Evolutionary conservation across 2,329 filamentous ascomycete genomes (phyloP).

Genomic region (Hymenoscyphus scutula): DNA sequence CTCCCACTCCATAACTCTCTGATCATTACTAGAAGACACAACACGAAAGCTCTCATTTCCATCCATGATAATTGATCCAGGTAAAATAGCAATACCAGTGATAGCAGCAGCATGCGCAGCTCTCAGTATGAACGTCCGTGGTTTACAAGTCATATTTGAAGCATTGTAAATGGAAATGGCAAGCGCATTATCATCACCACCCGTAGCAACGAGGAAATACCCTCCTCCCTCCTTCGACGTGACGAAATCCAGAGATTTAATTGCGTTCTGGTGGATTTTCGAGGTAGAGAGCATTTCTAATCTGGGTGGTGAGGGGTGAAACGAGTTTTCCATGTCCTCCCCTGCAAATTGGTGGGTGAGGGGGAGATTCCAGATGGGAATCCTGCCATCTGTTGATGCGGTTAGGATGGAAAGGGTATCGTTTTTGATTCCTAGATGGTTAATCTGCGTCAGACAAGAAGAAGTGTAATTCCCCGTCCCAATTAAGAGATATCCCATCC

Average conservation of each 20-base stretch:
- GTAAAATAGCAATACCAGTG: constrained; percentile 50
- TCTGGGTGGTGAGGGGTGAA: not conserved
- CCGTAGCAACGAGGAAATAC: constrained; percentile 60
- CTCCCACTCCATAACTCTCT: constrained; percentile 56
- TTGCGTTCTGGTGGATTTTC: constrained; percentile 73
- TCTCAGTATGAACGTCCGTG: constrained; percentile 41
- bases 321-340: constrained; percentile 2
- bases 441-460: constrained; percentile 70
- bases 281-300: constrained; percentile 29
- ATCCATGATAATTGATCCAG: constrained; percentile 17
- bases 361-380: constrained; percentile 56
- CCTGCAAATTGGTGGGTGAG: not conserved
- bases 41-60: constrained; percentile 30
- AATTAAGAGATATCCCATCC: constrained; percentile 47
- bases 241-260: constrained; percentile 62
- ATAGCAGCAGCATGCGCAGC: constrained; percentile 71
- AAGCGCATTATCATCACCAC: constrained; percentile 85
- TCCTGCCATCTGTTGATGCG: constrained; percentile 76
- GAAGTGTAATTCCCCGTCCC: constrained; percentile 62
- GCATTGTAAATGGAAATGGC: constrained; percentile 49
- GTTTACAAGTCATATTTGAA: not conserved
- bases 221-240: constrained; percentile 38
- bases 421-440: constrained; percentile 41
- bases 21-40: constrained; percentile 58
- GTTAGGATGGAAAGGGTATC: constrained; percentile 51